Evolutionary conservation across 352 stramenopile genomes (phyloP).

Genomic region (Phytophthora chlamydospora): DNA sequence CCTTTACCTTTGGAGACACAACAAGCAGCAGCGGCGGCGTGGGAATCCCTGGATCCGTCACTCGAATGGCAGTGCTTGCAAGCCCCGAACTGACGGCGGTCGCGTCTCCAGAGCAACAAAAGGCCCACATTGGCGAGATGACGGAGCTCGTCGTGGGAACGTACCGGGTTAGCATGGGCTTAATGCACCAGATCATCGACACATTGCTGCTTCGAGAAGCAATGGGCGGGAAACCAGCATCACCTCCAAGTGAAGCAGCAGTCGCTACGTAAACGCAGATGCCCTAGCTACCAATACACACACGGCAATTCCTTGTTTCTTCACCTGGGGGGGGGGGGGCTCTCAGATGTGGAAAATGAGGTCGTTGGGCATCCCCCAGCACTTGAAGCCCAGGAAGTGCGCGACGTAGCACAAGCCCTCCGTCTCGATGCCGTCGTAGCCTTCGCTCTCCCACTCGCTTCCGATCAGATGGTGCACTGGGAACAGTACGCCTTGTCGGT

Average conservation of each 20-base stretch:
- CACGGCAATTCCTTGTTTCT: too few relatives aligned
- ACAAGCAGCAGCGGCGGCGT: not conserved
- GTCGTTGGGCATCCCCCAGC: conserved; percentile 57
- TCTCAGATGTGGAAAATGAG: conserved; percentile 37
- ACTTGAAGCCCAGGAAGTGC: conserved; percentile 57
- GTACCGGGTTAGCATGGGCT: conserved; percentile 44
- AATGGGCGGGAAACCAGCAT: conserved; percentile 22
- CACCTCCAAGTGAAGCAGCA: not conserved
- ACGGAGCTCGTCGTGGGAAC: conserved; percentile 55
- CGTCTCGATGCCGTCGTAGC: conserved; percentile 58
- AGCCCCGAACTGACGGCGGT: conserved; percentile 33
- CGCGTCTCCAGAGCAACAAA: conserved; percentile 11
- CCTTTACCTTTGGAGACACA: conserved; percentile 9
- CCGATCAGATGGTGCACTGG: conserved; percentile 49
- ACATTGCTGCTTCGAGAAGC: conserved; percentile 43
- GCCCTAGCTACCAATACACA: too few relatives aligned
- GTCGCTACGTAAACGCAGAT: not conserved
- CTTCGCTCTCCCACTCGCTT: conserved; percentile 44
- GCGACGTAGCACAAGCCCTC: conserved; percentile 53
- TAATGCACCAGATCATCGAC: conserved; percentile 52
- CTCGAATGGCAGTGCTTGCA: conserved; percentile 21
- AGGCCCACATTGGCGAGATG: conserved; percentile 49
- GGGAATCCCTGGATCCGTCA: conserved; percentile 25
- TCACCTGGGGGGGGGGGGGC: too few relatives aligned
- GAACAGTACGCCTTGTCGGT: conserved; percentile 55